Evolutionary conservation across 208 protist species (phyloP), one percentile per base, ranked within the genome.

Genomic region (Zelonia costaricensis): DNA sequence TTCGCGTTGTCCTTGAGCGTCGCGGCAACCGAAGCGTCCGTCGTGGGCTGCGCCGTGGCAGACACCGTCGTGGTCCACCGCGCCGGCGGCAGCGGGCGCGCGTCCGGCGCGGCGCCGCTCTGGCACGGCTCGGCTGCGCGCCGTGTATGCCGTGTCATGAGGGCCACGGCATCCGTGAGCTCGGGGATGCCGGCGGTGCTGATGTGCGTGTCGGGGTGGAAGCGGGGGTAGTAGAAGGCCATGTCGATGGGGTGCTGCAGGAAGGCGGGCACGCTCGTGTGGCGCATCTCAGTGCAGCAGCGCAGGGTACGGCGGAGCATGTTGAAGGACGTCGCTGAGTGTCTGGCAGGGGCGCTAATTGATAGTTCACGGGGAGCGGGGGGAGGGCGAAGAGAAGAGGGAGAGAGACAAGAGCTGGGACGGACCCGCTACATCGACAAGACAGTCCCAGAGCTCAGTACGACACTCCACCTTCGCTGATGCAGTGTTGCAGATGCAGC

Each of bases 211-310:
- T 36, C 18, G 3, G 86, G 85, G 63, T 90, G 83, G 61, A 95
- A 93, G 47, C 89, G 78, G 1, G 89, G 86, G 51, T 80, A 90
- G 66, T 90, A 95, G 58, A 93, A 95, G 43, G 84, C 86, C 62
- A 93, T 45, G 51, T 95, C 89, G n/a, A 66, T 81, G 7, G 84
- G 67, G 30, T 82, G 73, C 42, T 78, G 48, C 61, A 93, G 80
- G 44, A 82, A 80, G 16, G 66, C 55, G 28, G 86, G 86, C 10
- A 80, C 70, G 49, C 78, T 80, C 22, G 87, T 90, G 22, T 78
- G 74, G 12, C 55, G 48, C 55, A 91, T 51, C 9, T 66, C 51
- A 6, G 67, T 69, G 12, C 75, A 65, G n/a, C 56, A 51, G 20
- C 47, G 44, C 4, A 56, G 23, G 1, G 74, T 79, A 1, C 39